Conservation (phyloP, 2,329 filamentous ascomycete genomes). For the Akanthomyces uredinophilus region DNA sequence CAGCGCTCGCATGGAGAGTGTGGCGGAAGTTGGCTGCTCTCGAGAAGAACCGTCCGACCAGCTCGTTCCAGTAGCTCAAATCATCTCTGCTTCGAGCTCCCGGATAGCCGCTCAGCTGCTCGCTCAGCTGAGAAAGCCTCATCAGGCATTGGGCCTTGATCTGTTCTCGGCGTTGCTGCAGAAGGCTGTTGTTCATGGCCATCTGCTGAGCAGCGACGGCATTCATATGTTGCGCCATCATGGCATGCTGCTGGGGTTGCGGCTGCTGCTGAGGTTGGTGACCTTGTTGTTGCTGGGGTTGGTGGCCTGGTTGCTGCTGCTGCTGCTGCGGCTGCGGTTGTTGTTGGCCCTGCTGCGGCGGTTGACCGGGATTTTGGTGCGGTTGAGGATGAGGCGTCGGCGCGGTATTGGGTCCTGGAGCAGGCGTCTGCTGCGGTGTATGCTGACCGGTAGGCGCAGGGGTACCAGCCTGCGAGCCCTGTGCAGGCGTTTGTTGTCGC, state of each 20-base stretch:
- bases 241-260: slow-evolving; percentile 33
- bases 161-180: slow-evolving; percentile 43
- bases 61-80: slow-evolving; percentile 70
- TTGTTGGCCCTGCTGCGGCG: slow-evolving; percentile 21
- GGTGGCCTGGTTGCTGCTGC: slow-evolving; percentile 23
- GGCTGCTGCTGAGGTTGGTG: slow-evolving; percentile 27
- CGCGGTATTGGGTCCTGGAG: slow-evolving; percentile 29
- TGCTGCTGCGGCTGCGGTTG: slow-evolving; percentile 26
- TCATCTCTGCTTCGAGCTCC: slow-evolving; percentile 59
- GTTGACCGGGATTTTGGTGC: slow-evolving; percentile 33
- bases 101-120: slow-evolving; percentile 54
- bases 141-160: slow-evolving; percentile 55
- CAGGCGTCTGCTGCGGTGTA: slow-evolving; percentile 42
- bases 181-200: slow-evolving; percentile 30
- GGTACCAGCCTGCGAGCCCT: slow-evolving; percentile 36
- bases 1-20: slow-evolving; percentile 50
- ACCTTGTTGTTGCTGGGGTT: slow-evolving; percentile 26
- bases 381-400: slow-evolving; percentile 26
- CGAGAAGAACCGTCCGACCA: slow-evolving; percentile 79
- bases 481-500: slow-evolving; percentile 42
- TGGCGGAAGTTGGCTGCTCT: slow-evolving; percentile 71
- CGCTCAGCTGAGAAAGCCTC: slow-evolving; percentile 58
- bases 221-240: slow-evolving; percentile 23
- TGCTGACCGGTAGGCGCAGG: slow-evolving; percentile 42
- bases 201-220: slow-evolving; percentile 30